Evolutionary conservation across 108 stramenopile genomes (phyloP).

Genomic region (Cyclotella cryptica): DNA sequence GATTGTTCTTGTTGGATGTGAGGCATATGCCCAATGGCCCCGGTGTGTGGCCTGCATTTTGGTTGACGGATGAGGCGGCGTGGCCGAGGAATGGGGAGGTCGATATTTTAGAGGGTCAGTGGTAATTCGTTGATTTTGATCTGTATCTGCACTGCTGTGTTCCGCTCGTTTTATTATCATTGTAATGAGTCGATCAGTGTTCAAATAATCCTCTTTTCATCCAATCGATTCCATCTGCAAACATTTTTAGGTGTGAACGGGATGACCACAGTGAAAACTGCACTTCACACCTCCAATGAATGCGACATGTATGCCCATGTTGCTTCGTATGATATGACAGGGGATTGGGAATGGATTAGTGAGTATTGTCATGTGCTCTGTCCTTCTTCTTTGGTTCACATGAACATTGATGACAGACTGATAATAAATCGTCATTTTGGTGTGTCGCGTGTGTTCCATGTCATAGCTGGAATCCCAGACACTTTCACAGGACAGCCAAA

Average conservation of each 20-base stretch:
- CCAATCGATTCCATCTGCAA: not conserved
- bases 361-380: slow-evolving; percentile 9
- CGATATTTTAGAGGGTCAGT: slow-evolving; percentile 56
- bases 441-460: not conserved
- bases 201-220: not conserved
- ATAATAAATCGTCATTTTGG: slow-evolving; percentile 18
- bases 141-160: not conserved
- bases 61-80: slow-evolving; percentile 52
- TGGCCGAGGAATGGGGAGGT: slow-evolving; percentile 65
- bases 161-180: not conserved
- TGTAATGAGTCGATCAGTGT: not conserved
- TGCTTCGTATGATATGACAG: slow-evolving; percentile 70
- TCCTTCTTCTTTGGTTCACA: not conserved
- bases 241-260: slow-evolving; percentile 48
- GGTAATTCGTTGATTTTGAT: not conserved
- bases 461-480: slow-evolving; percentile 76
- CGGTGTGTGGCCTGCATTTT: slow-evolving; percentile 65
- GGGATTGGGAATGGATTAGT: slow-evolving; percentile 73
- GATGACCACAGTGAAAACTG: slow-evolving; percentile 55
- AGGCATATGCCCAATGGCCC: slow-evolving; percentile 60
- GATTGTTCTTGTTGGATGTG: slow-evolving; percentile 83
- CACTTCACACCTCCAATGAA: slow-evolving; percentile 56
- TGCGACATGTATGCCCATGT: slow-evolving; percentile 89
- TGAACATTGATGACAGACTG: too few species aligned
- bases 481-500: slow-evolving; percentile 65